Conservation (phyloP, 257 asterid genomes). For the Dorcoceras hygrometricum region DNA sequence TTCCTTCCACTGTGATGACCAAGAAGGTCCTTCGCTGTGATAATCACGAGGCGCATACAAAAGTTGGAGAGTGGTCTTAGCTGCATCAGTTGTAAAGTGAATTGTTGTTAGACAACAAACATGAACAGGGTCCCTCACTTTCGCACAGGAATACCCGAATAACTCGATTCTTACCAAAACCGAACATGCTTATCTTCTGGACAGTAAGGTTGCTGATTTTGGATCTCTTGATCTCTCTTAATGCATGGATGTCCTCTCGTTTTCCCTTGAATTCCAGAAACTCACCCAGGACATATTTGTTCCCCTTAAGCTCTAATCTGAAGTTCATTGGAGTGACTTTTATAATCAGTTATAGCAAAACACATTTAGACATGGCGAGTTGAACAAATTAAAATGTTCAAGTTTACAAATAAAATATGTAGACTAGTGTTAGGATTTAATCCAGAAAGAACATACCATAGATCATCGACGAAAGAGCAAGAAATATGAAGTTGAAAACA, state of each 20-base stretch:
- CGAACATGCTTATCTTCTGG: conserved; percentile 96
- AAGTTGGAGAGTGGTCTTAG: conserved; percentile 68
- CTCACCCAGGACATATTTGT: conserved; percentile 74
- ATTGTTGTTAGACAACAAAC: conserved; percentile 6
- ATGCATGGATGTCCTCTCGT: conserved; percentile 61
- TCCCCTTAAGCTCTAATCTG: conserved; percentile 87
- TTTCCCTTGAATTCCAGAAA: conserved; percentile 89
- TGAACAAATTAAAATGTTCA: neutral
- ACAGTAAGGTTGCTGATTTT: conserved; percentile 67
- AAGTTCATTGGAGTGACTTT: conserved; percentile 15
- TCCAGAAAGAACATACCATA: neutral
- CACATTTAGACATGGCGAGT: conserved; percentile 3
- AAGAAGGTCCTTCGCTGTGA: conserved; percentile 53
- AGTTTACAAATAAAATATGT: neutral
- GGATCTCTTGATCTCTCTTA: conserved; percentile 74
- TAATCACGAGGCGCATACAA: conserved; percentile 70
- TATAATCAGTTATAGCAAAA: conserved; percentile 2
- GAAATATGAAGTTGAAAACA: neutral
- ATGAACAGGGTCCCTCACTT: neutral
- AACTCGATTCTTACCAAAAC: conserved; percentile 53
- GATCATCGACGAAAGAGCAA: neutral
- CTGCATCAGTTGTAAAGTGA: conserved; percentile 38
- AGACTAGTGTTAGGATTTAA: neutral
- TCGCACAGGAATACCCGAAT: neutral
- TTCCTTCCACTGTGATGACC: conserved; percentile 63